Evolutionary conservation across 108 stramenopile species (phyloP), one percentile per base, ranked within the genome.

Genomic region (Pseudonitzschia delicatissima): DNA sequence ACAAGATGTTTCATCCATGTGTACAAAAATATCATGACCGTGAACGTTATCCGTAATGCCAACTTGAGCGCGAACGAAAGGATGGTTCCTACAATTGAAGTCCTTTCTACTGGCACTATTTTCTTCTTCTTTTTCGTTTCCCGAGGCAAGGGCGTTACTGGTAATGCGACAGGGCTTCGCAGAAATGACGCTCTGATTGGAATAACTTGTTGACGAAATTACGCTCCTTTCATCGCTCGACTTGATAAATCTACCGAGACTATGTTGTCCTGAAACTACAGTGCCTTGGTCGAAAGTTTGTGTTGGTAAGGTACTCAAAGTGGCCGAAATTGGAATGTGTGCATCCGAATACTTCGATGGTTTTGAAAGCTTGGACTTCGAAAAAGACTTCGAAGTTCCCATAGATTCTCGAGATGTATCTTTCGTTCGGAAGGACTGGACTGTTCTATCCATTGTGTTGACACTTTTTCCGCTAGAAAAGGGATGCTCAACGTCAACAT

Each of bases 281-380:
- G 39, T 40, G 13, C 32, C 60, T 40, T 40, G 60, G 40, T 61
- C 60, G 17, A 36, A 61, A 13, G 60, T 61, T 40, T 27, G 60
- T n/a, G n/a, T n/a, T n/a, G n/a, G n/a, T 8, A 61, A 5, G 23
- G 60, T 40, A 21, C 60, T 61, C 39, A 61, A 39, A 6, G 60
- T 61, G 26, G 60, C 28, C 18, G 23, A 4, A 61, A 42, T 11
- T 26, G 60, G 13, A 2, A 61, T 40, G 20, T 35, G 60, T 23
- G 27, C 40, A 23, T 61, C 60, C 34, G 27, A 26, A 25, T 11
- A 20, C 37, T 40, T 39, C 15, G 60, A 61, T 40, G 60, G 11
- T 25, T 18, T 51, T 18, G 20, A 42, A 11, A 42, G 11, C 15
- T 42, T 11, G 11, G 40, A 12, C 11, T 23, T 28, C 17, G 47